Evolutionary conservation across 2,329 filamentous ascomycete genomes (phyloP).

Genomic region (Thelonectria rubi): DNA sequence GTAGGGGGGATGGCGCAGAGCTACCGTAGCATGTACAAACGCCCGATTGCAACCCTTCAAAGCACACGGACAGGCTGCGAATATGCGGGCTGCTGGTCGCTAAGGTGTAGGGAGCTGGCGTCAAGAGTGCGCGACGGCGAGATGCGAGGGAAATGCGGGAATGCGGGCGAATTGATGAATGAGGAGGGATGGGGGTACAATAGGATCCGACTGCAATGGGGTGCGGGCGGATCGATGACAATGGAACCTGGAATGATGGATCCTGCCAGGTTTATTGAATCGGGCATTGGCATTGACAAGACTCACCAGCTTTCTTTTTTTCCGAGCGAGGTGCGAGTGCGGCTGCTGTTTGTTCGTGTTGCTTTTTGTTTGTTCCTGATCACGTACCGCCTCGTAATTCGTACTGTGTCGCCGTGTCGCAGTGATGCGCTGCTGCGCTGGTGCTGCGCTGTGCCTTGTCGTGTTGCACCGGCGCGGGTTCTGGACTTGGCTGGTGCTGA

Average conservation of each 20-base stretch:
- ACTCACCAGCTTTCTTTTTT: slow-evolving; percentile 18
- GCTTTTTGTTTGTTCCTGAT: slow-evolving; percentile 8
- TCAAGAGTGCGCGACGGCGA: not conserved
- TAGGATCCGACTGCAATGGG: slow-evolving; percentile 11
- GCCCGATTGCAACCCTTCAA: slow-evolving; percentile 10
- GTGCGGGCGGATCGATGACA: slow-evolving; percentile 20
- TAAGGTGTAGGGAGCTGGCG: slow-evolving; percentile 9
- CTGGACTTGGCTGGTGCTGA: slow-evolving; percentile 11
- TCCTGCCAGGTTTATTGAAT: slow-evolving; percentile 16
- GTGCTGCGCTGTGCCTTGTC: slow-evolving; percentile 14
- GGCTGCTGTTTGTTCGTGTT: slow-evolving; percentile 6
- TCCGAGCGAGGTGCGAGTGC: not conserved
- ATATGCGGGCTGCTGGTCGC: slow-evolving; percentile 11
- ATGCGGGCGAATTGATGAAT: slow-evolving; percentile 22
- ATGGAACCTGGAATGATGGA: slow-evolving; percentile 12
- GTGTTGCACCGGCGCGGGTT: slow-evolving; percentile 18
- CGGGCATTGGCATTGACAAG: slow-evolving; percentile 1
- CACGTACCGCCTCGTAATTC: not conserved
- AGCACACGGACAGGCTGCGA: slow-evolving; percentile 8
- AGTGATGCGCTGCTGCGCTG: not conserved
- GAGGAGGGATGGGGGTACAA: slow-evolving; percentile 14
- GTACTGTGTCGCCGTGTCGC: slow-evolving; percentile 2
- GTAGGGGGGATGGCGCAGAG: slow-evolving; percentile 13
- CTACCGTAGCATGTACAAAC: slow-evolving; percentile 13
- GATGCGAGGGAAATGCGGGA: slow-evolving; percentile 23